Evolutionary conservation across 2,329 filamentous ascomycete genomes (phyloP).

Genomic region (Byssoonygena ceratinophila): DNA sequence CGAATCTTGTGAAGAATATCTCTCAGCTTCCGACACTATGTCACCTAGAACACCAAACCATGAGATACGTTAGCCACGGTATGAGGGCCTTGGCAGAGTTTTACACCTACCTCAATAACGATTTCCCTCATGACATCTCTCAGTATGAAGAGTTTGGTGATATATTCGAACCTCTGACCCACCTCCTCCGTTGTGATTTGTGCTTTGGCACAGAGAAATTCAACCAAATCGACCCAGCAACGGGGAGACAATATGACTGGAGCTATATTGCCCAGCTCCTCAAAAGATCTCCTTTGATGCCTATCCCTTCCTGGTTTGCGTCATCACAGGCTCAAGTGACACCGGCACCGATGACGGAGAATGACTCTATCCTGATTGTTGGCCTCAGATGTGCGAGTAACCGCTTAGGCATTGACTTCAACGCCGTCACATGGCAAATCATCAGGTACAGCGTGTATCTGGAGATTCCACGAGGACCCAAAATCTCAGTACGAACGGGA

Average conservation of each 20-base stretch:
- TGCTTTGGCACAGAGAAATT: conserved; percentile 7
- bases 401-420: neutral
- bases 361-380: neutral
- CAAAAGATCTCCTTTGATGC: neutral
- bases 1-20: neutral
- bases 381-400: neutral
- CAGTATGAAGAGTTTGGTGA: conserved; percentile 10
- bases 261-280: neutral
- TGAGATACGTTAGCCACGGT: neutral
- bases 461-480: conserved; percentile 11
- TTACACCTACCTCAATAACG: neutral
- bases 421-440: conserved; percentile 12
- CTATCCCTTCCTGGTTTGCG: neutral
- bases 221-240: conserved; percentile 8
- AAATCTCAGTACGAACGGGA: conserved; percentile 4
- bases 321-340: neutral
- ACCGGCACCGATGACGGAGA: neutral
- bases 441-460: conserved; percentile 5
- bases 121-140: neutral
- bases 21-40: neutral
- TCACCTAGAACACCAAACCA: neutral
- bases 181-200: conserved; percentile 7
- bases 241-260: conserved; percentile 7
- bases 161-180: conserved; percentile 8
- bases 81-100: neutral